Conservation (phyloP, 2,329 filamentous ascomycete species). For the Neocatenulostroma microsporum region DNA sequence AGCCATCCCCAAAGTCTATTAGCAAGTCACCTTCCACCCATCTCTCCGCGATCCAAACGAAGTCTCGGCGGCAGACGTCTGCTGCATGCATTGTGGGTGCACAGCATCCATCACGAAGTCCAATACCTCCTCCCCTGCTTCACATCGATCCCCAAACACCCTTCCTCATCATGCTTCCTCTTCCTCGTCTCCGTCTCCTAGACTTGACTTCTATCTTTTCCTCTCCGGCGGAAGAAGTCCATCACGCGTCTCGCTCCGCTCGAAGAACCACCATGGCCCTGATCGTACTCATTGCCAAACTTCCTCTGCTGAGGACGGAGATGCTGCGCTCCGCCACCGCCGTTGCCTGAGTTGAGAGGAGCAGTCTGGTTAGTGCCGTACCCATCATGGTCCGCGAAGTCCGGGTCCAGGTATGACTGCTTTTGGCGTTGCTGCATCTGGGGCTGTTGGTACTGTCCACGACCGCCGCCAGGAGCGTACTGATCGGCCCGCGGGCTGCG, state of each 20-base stretch:
- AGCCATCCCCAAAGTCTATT: no score
- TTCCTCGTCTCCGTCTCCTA: no score
- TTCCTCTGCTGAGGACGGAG: conserved; percentile 70
- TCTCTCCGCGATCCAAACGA: no score
- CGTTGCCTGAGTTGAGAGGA: conserved; percentile 32
- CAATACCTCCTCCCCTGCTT: no score
- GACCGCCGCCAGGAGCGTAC: conserved; percentile 7
- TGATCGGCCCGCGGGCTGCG: conserved; percentile 3
- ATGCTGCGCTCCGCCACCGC: conserved; percentile 34
- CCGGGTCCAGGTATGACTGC: conserved; percentile 11
- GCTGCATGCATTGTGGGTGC: no score
- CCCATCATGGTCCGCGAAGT: conserved; percentile 25
- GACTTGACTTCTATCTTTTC: conserved; percentile 47
- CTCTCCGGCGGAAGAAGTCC: conserved; percentile 92
- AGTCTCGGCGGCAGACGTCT: no score
- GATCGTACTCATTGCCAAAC: conserved; percentile 80
- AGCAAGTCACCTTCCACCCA: no score
- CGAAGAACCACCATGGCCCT: conserved; percentile 69
- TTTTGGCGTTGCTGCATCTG: conserved; percentile 7
- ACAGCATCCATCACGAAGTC: no score
- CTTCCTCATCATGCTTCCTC: no score
- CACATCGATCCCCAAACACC: no score
- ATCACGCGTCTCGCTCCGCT: conserved; percentile 88
- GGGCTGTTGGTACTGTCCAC: not conserved
- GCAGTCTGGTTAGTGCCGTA: conserved; percentile 18